Percentiles rank a stretch among this genome's conserved stretches.
Conservation (phyloP, 352 stramenopile species). For the Elongisporangium undulatum region DNA sequence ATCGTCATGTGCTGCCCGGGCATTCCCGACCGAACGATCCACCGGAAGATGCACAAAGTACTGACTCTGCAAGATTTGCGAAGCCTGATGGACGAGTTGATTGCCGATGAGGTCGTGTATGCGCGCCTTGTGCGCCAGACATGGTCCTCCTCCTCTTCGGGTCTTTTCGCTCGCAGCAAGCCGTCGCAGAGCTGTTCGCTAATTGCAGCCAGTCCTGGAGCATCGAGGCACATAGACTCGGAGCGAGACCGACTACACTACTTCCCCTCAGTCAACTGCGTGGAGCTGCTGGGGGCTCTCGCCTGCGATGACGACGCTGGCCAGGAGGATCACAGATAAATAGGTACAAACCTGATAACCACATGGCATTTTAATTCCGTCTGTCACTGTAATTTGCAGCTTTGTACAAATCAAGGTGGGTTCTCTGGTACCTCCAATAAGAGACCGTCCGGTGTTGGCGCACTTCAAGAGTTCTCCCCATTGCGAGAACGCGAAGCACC, state of each 20-base stretch:
- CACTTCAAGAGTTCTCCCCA: no score
- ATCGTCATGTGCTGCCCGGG: slow-evolving; percentile 73
- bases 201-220: slow-evolving; percentile 10
- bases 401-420: background rate
- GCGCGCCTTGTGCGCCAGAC: slow-evolving; percentile 26
- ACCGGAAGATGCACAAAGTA: slow-evolving; percentile 69
- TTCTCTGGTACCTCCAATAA: slow-evolving; percentile 2
- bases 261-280: slow-evolving; percentile 71
- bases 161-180: slow-evolving; percentile 19
- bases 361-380: background rate
- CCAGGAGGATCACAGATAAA: background rate
- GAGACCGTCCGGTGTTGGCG: no score
- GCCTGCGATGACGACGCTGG: slow-evolving; percentile 47
- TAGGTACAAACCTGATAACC: no score
- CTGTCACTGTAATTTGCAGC: background rate
- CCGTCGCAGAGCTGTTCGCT: slow-evolving; percentile 1
- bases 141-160: slow-evolving; percentile 7
- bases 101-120: slow-evolving; percentile 59
- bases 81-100: slow-evolving; percentile 59
- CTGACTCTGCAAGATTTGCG: slow-evolving; percentile 70
- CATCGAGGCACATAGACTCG: slow-evolving; percentile 48
- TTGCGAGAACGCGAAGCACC: background rate
- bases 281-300: slow-evolving; percentile 62
- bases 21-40: slow-evolving; percentile 50
- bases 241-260: slow-evolving; percentile 53